Evolutionary conservation across 1,139 yeast genomes (phyloP), one percentile per base, ranked within the genome.

Genomic region (Taiozyma sp.): DNA sequence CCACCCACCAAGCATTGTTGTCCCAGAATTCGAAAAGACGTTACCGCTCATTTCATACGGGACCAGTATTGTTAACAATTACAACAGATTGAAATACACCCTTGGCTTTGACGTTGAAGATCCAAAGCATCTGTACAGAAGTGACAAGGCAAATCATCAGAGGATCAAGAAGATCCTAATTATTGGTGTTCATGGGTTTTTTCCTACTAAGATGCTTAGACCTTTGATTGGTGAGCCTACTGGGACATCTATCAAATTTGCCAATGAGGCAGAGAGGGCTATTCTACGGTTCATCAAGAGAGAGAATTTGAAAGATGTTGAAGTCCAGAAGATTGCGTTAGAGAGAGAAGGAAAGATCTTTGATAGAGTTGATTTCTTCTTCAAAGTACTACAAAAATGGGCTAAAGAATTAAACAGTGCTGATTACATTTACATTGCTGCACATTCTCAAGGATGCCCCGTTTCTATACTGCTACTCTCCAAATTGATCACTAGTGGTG

Each of bases 391-490:
- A 66, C 72, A 74, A 58, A 84, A 83, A 65, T 88, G 95, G 91
- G 71, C 76, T 45, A 72, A 80, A 23, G 90, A 87, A 59, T 74
- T 93, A 30, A 78, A 80, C 50, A 76, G 80, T 32, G 92, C 97
- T 0, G 98, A 93, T 66, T 86, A 87, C 59, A 81, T 93, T 12
- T 90, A 86, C 65, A 79, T 93, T 57, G 97, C 97, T 1, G 83
- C 96, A 0, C 99, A 93, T 70, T 90, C 97, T 0, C 99, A 93
- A 68, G 98, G 99, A 0, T 85, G 95, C 50, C 97, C 96, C 0
- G 98, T 93, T 0, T 83, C 96, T 1, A 83, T 90, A 1, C 85
- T 90, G 46, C 67, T 93, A 32, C 70, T 91, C 36, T 88, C 96
- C 0, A 77, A 80, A 57, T 73, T 93, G 45, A 79, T 93, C 9